Percentiles rank a stretch among this genome's conserved stretches.
These are phyloP conservation scores for Leccinum longicurvipes DNA, from an alignment of 768 basidiomycete genomes.

Conservation along the genomic window DNA sequence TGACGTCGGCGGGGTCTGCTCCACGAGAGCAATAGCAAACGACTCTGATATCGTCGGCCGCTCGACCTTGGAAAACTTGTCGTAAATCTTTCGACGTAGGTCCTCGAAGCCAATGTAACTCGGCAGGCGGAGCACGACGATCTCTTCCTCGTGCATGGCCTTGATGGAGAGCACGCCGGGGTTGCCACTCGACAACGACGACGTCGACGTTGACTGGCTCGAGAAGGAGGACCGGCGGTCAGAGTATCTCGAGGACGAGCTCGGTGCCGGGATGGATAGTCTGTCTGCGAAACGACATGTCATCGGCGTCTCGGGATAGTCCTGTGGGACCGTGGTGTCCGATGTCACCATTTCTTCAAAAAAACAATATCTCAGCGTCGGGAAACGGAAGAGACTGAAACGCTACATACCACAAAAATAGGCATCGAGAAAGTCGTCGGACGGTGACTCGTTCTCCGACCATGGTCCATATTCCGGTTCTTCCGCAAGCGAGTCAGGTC, in stretches of 20 bases:
- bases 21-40: slow-evolving; percentile 56
- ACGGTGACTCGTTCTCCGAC: slow-evolving; percentile 24
- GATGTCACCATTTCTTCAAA: slow-evolving; percentile 15
- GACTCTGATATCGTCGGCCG: slow-evolving; percentile 48
- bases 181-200: slow-evolving; percentile 29
- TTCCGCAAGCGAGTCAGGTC: slow-evolving; percentile 13
- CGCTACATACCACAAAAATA: slow-evolving; percentile 38
- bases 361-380: background rate
- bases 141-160: slow-evolving; percentile 57
- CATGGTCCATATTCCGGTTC: slow-evolving; percentile 22
- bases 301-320: slow-evolving; percentile 22
- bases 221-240: slow-evolving; percentile 31
- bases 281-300: slow-evolving; percentile 7
- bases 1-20: slow-evolving; percentile 29
- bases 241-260: slow-evolving; percentile 8
- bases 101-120: slow-evolving; percentile 47
- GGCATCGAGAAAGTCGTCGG: slow-evolving; percentile 36
- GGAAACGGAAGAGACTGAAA: background rate
- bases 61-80: slow-evolving; percentile 66
- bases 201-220: slow-evolving; percentile 36
- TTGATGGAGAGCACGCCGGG: slow-evolving; percentile 50
- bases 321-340: slow-evolving; percentile 4
- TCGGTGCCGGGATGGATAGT: slow-evolving; percentile 6
- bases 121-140: slow-evolving; percentile 58
- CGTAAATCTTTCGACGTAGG: slow-evolving; percentile 54